Base-by-base conservation (phyloP, 2,329 filamentous ascomycete species). In the Seiridium cupressi region DNA sequence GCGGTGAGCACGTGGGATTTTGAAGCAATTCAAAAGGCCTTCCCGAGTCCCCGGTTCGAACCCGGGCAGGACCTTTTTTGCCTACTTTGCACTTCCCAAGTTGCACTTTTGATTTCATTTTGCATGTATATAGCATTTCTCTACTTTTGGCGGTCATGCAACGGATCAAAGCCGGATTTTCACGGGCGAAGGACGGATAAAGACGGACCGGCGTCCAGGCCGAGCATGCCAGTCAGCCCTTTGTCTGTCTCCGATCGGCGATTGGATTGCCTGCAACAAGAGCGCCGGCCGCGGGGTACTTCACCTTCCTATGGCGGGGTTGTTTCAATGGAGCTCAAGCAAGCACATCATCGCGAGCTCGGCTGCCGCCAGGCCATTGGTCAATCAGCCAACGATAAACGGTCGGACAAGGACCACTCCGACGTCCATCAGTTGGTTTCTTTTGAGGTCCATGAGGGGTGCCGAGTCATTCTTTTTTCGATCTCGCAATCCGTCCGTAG, bases 1-100 rank as follows among this genome's bases (percentile, higher is more conserved):
- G 51, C 7, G 51, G 51, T 55, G 42, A 55, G 51, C 51, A 55
- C 51, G 51, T 44, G 51, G 18, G 51, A 55, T 55, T 55, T 55
- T 55, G 51, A 54, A n/a, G 13, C 6, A 31, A 32, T 34, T 18
- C 13, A 18, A 54, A 44, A 26, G 1, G 2, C 11, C 10, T 55
- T 55, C 51, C 18, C 31, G 51, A 55, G 51, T 31, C 51, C 51
- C 51, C 51, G 35, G 51, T 55, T 55, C 51, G 51, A 55, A 44
- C 51, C 51, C 51, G 51, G 51, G 51, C 9, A 44, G 8, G 35
- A 55, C 9, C 10, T 54, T 2, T 51, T 51, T 51, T 51, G 18
- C 3, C 13, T 31, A 6, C 32, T 11, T 18, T 8, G n/a, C 2
- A 26, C 18, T 26, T 26, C 2, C 2, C 1, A 26, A 26, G 18